These are phyloP conservation scores for Metschnikowia bowlesiae DNA, from an alignment of 805 yeast genomes.

Conservation along the genomic window DNA sequence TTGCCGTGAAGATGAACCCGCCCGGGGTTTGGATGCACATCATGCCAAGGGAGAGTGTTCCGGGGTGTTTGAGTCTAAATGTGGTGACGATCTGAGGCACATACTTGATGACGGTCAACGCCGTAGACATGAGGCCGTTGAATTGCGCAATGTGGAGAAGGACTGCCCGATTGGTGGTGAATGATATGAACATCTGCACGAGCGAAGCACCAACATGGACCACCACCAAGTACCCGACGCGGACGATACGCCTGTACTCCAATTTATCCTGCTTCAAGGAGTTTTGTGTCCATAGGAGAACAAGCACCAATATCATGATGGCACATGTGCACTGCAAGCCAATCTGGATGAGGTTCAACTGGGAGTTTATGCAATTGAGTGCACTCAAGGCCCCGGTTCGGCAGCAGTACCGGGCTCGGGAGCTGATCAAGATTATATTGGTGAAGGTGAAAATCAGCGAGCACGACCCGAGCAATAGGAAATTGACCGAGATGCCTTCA, in stretches of 20 bases:
- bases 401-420: constrained; percentile 63
- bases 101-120: constrained; percentile 65
- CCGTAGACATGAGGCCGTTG: constrained; percentile 63
- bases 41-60: constrained; percentile 74
- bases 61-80: constrained; percentile 64
- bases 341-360: constrained; percentile 63
- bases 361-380: constrained; percentile 64
- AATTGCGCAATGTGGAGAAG: constrained; percentile 46
- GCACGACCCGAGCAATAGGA: constrained; percentile 63
- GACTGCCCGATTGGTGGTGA: constrained; percentile 19
- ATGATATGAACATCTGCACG: constrained; percentile 32
- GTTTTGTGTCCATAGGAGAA: constrained; percentile 43
- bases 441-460: constrained; percentile 65
- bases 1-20: constrained; percentile 74
- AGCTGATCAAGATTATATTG: constrained; percentile 59
- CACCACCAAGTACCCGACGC: constrained; percentile 39
- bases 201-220: constrained; percentile 33
- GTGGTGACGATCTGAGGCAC: constrained; percentile 79
- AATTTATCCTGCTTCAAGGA: constrained; percentile 44
- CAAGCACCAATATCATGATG: constrained; percentile 50
- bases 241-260: constrained; percentile 40
- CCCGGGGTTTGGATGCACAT: constrained; percentile 90
- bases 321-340: constrained; percentile 60
- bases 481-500: constrained; percentile 75
- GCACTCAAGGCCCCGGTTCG: constrained; percentile 33